phyloP scores from a whole-genome alignment of 139 green algal genomes.

The Raphidocelis subcapitata region DNA sequence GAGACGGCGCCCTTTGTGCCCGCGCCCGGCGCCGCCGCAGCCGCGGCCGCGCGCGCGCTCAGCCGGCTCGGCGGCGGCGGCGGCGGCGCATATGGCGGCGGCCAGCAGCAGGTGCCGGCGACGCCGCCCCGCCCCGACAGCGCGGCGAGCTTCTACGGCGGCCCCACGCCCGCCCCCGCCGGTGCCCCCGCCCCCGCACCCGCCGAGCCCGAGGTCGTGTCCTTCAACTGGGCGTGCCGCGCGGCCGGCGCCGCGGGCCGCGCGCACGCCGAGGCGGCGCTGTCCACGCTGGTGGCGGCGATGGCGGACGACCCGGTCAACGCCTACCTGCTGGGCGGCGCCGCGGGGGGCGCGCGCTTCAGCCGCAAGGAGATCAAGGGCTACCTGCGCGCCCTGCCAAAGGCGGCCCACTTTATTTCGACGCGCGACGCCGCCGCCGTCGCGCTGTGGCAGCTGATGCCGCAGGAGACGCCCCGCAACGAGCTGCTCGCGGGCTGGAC shows the following conservation, averaged over 20 bases:
- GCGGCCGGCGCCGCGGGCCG: background rate
- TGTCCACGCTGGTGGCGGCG: conserved; percentile 23
- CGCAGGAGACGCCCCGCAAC: conserved; percentile 42
- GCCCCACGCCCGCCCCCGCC: no score
- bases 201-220: no score
- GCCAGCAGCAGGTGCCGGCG: no score
- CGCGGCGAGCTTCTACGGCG: no score
- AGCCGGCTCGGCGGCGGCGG: no score
- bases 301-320: conserved; percentile 31
- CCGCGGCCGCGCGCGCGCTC: no score
- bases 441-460: conserved; percentile 50
- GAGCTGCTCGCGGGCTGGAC: conserved; percentile 30
- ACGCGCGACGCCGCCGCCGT: conserved; percentile 20
- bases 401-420: conserved; percentile 26
- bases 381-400: conserved; percentile 27
- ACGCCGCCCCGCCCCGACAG: no score
- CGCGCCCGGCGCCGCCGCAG: no score
- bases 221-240: conserved; percentile 30
- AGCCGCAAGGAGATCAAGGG: background rate
- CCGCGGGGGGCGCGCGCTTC: no score
- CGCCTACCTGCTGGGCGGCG: conserved; percentile 8
- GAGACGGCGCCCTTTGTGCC: no score
- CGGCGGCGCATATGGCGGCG: no score
- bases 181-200: no score
- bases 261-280: background rate